Evolutionary conservation across 2,329 filamentous ascomycete species (phyloP).

Genomic region (Penicillium sp.): DNA sequence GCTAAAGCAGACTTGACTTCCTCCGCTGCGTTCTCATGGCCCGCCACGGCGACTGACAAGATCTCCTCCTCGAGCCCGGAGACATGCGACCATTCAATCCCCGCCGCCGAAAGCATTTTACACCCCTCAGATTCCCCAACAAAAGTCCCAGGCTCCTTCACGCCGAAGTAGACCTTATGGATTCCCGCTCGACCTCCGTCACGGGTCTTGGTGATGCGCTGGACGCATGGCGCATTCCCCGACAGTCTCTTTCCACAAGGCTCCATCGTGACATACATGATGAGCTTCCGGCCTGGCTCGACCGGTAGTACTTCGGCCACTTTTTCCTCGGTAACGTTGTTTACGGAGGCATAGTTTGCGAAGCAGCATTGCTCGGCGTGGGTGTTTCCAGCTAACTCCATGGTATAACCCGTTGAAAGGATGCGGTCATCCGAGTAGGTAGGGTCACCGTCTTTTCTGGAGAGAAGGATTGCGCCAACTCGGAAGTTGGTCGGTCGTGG

Average conservation of each 20-base stretch:
- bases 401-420: constrained; percentile 82
- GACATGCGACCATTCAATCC: constrained; percentile 74
- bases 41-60: constrained; percentile 77
- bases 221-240: constrained; percentile 63
- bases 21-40: constrained; percentile 60
- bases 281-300: constrained; percentile 50
- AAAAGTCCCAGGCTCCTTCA: constrained; percentile 88
- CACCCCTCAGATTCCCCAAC: constrained; percentile 80
- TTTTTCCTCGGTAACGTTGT: constrained; percentile 40
- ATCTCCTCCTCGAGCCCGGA: constrained; percentile 80
- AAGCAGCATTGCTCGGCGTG: constrained; percentile 96
- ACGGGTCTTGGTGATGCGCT: constrained; percentile 69
- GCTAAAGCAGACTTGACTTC: constrained; percentile 33
- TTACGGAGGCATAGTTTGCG: constrained; percentile 60
- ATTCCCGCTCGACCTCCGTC: constrained; percentile 62
- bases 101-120: constrained; percentile 69
- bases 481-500: constrained; percentile 91
- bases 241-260: constrained; percentile 52
- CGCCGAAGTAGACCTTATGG: constrained; percentile 80
- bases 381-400: constrained; percentile 90
- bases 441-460: constrained; percentile 33
- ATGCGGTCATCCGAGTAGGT: constrained; percentile 52
- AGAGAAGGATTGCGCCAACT: constrained; percentile 85
- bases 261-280: constrained; percentile 89
- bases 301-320: constrained; percentile 47